Evolutionary conservation across 2,329 filamentous ascomycete genomes (phyloP), one percentile per base, ranked within the genome.

Genomic region (Colletotrichum sp.): DNA sequence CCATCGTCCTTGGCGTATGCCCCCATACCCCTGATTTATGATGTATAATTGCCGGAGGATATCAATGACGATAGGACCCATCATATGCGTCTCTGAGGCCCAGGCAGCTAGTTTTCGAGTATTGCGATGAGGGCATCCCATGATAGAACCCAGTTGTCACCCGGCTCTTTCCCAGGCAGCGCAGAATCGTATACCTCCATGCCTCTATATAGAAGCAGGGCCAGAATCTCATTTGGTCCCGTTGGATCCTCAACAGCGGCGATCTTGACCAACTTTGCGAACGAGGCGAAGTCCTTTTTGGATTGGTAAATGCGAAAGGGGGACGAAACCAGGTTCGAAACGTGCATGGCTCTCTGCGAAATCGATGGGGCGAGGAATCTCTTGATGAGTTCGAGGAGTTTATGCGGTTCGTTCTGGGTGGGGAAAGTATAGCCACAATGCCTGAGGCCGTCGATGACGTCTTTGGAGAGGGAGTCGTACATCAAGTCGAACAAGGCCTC

Each of bases 11-110:
- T n/a, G 1, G 39, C 9, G 0, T 12, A 3, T n/a, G 39, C 39
- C 18, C 39, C 0, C 18, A n/a, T 39, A 39, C 16, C 36, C 8
- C 39, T 43, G 18, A 43, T 43, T 43, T 6, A 43, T 43, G 3
- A 43, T 43, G 39, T n/a, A 43, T 43, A 43, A n/a, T 43, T 0
- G 39, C 3, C 39, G 18, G 9, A 43, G 18, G 39, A 43, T n/a
- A 43, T n/a, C 3, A 0, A 43, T 0, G 18, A n/a, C 39, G 39
- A n/a, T 3, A 43, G 9, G 9, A n/a, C 36, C 16, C 2, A 39
- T 39, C 16, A 39, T 43, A 1, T 6, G 18, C 18, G 18, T 43
- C 39, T n/a, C 5, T n/a, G 39, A 4, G 9, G 39, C 39, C 18
- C 39, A 1, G 9, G 9, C 18, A n/a, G 18, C 39, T 43, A n/a